Evolutionary conservation across 306 rosid genomes (phyloP), one percentile per base, ranked within the genome.

Genomic region (Begonia fuchsioides): DNA sequence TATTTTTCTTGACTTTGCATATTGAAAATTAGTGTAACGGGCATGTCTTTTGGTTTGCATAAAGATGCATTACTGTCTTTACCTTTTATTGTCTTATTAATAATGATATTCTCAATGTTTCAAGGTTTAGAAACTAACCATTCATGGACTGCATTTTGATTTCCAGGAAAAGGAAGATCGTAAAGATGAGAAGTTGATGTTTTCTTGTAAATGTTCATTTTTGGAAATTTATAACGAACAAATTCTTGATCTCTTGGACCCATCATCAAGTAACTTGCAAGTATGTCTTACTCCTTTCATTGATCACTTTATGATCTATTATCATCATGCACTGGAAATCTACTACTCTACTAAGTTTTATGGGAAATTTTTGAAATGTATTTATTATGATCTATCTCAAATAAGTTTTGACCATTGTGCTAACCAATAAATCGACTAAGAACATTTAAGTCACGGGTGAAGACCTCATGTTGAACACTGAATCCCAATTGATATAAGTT

Each of bases 151-250:
- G 8, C 17, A 46, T 64, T 15, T 67, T 51, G 39, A 45, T 44
- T 43, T 41, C 14, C 78, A 90, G 98, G 98, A 90, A 62, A 90
- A 82, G 75, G 96, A 90, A 62, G 77, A 49, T 14, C 80, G 94
- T 6, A 79, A 83, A 69, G 96, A 90, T 43, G 98, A 90, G 48
- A 85, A 82, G 66, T 67, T 90, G 62, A 85, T 69, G 74, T 90
- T 72, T 65, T 67, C 79, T 6, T 81, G 98, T 62, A 90, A 80
- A 75, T 77, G 94, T 68, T 90, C 98, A 58, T 90, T 90, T 67
- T 55, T 90, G 67, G 98, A 90, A 70, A 90, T 90, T 65, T 90
- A 90, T 78, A 90, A 90, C 1, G 98, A 90, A 68, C 98, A 85
- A 39, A 90, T 90, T 63, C 87, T 90, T 63, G 98, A 90, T 76